Percentiles rank a stretch among this genome's conserved stretches.
Evolutionary conservation across 2,329 filamentous ascomycete genomes (phyloP).

Genomic region (Aplosporella prunicola): DNA sequence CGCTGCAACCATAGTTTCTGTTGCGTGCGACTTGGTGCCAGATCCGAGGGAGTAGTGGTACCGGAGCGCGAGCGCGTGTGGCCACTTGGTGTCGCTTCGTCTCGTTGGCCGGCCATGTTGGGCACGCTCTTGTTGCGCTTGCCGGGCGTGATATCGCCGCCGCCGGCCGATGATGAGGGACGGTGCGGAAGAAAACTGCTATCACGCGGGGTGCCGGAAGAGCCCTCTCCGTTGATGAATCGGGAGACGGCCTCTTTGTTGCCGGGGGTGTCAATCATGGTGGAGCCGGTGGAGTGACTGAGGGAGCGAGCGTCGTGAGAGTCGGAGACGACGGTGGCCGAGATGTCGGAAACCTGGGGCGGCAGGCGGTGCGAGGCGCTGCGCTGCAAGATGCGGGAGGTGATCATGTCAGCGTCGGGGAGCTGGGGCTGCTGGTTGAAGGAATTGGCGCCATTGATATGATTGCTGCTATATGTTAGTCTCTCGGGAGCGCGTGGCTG

Average conservation of each 20-base stretch:
- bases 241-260: slow-evolving; percentile 33
- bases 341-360: slow-evolving; percentile 56
- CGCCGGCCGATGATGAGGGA: slow-evolving; percentile 13
- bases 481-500: slow-evolving; percentile 11
- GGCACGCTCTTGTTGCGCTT: slow-evolving; percentile 32
- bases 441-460: slow-evolving; percentile 23
- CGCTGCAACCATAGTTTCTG: slow-evolving; percentile 68
- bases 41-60: slow-evolving; percentile 31
- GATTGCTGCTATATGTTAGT: background rate
- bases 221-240: slow-evolving; percentile 35
- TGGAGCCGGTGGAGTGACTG: slow-evolving; percentile 24
- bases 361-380: slow-evolving; percentile 52
- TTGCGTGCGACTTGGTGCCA: slow-evolving; percentile 53
- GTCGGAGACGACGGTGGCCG: slow-evolving; percentile 40
- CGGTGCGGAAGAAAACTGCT: slow-evolving; percentile 27
- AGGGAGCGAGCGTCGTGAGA: slow-evolving; percentile 25
- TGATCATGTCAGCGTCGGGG: slow-evolving; percentile 55
- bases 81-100: slow-evolving; percentile 11
- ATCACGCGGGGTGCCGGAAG: slow-evolving; percentile 31
- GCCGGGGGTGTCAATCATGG: slow-evolving; percentile 31
- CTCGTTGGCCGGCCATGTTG: slow-evolving; percentile 22
- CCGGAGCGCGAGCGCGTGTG: slow-evolving; percentile 20
- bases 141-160: slow-evolving; percentile 19
- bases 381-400: slow-evolving; percentile 56
- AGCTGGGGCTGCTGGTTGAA: slow-evolving; percentile 21